Percentiles rank a stretch among this genome's conserved stretches.
Evolutionary conservation across 2,329 filamentous ascomycete species (phyloP).

Genomic region (Fusarium sublunatum): DNA sequence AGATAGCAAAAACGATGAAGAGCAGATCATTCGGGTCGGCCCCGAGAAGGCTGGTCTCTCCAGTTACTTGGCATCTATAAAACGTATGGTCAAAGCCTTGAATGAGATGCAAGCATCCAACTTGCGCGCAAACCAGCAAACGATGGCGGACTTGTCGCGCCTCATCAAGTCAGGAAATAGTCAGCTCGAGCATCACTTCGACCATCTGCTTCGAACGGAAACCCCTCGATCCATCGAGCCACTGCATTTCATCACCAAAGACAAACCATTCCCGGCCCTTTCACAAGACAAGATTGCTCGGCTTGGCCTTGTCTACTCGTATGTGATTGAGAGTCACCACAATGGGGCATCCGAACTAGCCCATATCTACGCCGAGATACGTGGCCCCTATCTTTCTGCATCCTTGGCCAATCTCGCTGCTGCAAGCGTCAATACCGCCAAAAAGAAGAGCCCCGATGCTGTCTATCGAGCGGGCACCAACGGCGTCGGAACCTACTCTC

Average conservation of each 20-base stretch:
- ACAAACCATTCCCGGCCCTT: slow-evolving; percentile 83
- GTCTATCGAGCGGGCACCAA: slow-evolving; percentile 90
- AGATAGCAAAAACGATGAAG: slow-evolving; percentile 91
- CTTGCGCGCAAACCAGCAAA: slow-evolving; percentile 89
- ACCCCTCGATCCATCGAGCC: slow-evolving; percentile 87
- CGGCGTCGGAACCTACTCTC: slow-evolving; percentile 89
- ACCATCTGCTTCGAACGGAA: slow-evolving; percentile 78
- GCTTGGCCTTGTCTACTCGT: slow-evolving; percentile 81
- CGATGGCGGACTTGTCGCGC: slow-evolving; percentile 80
- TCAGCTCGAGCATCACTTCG: slow-evolving; percentile 86
- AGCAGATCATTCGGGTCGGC: slow-evolving; percentile 89
- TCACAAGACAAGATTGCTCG: slow-evolving; percentile 80
- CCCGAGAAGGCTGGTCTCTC: slow-evolving; percentile 84
- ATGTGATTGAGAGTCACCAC: slow-evolving; percentile 72
- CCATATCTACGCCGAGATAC: slow-evolving; percentile 87
- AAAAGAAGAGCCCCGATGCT: slow-evolving; percentile 82
- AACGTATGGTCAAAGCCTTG: slow-evolving; percentile 87
- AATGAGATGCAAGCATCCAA: slow-evolving; percentile 89
- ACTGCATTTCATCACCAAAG: slow-evolving; percentile 91
- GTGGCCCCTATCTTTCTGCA: slow-evolving; percentile 85
- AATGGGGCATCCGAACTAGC: slow-evolving; percentile 68
- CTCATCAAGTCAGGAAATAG: slow-evolving; percentile 82
- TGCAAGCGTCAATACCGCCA: slow-evolving; percentile 84
- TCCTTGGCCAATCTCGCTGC: slow-evolving; percentile 88
- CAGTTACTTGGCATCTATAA: slow-evolving; percentile 89